Evolutionary conservation across 2,329 filamentous ascomycete genomes (phyloP).

Genomic region (Cadophora malorum): DNA sequence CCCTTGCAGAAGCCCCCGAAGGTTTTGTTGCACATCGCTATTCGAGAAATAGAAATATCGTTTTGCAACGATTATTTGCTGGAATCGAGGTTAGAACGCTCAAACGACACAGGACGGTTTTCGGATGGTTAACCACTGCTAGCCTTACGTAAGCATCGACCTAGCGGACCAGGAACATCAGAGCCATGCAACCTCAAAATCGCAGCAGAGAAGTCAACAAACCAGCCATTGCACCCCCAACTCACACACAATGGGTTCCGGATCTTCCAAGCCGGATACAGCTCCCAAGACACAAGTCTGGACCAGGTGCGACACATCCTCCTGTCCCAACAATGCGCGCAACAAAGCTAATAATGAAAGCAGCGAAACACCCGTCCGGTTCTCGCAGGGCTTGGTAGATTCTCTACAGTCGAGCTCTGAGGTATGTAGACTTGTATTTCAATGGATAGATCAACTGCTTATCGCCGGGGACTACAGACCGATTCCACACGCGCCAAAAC

Average conservation of each 20-base stretch:
- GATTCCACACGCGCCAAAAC: conserved; percentile 85
- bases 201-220: conserved; percentile 22
- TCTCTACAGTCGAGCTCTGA: conserved; percentile 84
- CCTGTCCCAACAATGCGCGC: background rate
- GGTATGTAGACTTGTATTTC: conserved; percentile 56
- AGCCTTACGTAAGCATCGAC: conserved; percentile 1
- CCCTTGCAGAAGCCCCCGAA: background rate
- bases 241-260: conserved; percentile 42
- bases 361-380: conserved; percentile 67
- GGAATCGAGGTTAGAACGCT: background rate
- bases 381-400: conserved; percentile 84
- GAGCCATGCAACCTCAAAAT: conserved; percentile 30
- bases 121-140: too few relatives aligned
- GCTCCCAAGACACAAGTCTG: conserved; percentile 42
- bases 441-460: conserved; percentile 17
- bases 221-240: conserved; percentile 28
- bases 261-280: conserved; percentile 41
- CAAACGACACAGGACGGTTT: background rate
- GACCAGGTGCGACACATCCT: conserved; percentile 35
- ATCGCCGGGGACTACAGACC: conserved; percentile 62
- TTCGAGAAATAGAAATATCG: background rate
- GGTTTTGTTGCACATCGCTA: conserved; percentile 1
- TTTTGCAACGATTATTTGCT: background rate
- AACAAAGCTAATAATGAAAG: conserved; percentile 24
- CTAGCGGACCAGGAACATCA: background rate